Evolutionary conservation across 371 early-diverging fungal genomes (phyloP).

Genomic region (Mortierella sp.): DNA sequence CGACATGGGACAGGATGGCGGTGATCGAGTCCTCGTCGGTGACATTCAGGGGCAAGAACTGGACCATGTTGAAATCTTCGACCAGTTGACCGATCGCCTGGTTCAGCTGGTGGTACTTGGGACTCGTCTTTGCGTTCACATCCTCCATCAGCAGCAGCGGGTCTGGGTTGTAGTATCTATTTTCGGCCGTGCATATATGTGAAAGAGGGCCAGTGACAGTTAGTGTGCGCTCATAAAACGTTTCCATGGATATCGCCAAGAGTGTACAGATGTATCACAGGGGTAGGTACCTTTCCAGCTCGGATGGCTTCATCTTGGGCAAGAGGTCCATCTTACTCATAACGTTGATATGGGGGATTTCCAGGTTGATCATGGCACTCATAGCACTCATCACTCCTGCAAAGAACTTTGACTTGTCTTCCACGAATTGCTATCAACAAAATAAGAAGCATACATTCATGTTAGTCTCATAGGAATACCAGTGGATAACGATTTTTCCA

Average conservation of each 20-base stretch:
- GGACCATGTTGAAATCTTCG: constrained; percentile 97
- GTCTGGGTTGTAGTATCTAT: constrained; percentile 89
- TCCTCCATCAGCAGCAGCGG: constrained; percentile 87
- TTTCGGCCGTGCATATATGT: not conserved
- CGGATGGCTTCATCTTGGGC: constrained; percentile 64
- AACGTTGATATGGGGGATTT: constrained; percentile 97
- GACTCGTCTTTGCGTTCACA: constrained; percentile 74
- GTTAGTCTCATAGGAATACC: not conserved
- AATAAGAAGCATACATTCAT: not conserved
- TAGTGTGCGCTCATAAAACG: not conserved
- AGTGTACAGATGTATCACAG: too few species aligned
- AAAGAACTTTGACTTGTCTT: constrained; percentile 96
- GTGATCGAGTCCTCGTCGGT: constrained; percentile 95
- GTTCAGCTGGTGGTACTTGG: constrained; percentile 88
- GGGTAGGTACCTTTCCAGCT: constrained; percentile 69
- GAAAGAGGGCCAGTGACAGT: not conserved
- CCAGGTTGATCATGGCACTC: constrained; percentile 96
- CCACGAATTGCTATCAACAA: constrained; percentile 81
- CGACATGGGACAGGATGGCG: constrained; percentile 88
- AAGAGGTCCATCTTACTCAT: constrained; percentile 98
- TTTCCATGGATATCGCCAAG: too few species aligned
- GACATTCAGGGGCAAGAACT: constrained; percentile 94
- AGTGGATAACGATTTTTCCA: too few species aligned
- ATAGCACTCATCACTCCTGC: constrained; percentile 94
- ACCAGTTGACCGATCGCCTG: constrained; percentile 90